Evolutionary conservation across 2,329 filamentous ascomycete species (phyloP), one percentile per base, ranked within the genome.

Genomic region (Talaromyces sp.): DNA sequence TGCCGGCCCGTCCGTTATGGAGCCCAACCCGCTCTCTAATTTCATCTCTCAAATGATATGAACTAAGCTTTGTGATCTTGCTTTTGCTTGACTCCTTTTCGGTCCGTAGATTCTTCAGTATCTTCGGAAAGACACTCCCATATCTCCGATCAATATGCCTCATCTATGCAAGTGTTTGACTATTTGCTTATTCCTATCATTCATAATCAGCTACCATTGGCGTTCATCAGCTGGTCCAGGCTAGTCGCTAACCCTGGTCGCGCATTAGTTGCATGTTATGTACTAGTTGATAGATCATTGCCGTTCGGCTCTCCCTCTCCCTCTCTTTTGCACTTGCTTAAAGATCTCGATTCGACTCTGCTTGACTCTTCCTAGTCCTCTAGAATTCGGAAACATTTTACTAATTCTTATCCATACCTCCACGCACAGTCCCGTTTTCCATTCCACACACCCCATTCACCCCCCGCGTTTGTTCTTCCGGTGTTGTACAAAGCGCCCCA

Each of bases 401-500:
- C 15, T 31, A 22, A 31, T 46, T 46, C 15, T 22, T 31, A 46
- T 31, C 17, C 25, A 5, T 17, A 28, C 43, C 43, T 46, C 43
- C 25, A 46, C 15, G 28, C n/a, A 31, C 22, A 33, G 33, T 35
- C 45, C 28, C 21, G n/a, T 33, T 48, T 48, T 48, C n/a, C n/a
- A 28, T 33, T 10, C 28, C n/a, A 19, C 41, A 28, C 22, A 28
- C 41, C 41, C 25, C 25, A 15, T 19, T 19, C 8, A 6, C 13
- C n/a, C 52, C 52, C 37, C 52, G 39, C 52, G 39, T 35, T 25
- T n/a, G 17, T 45, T 7, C 15, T 48, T 8, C 10, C 10, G 11
- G 8, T 48, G 45, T 25, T 45, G 52, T 36, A 43, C 52, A 40
- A 54, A 35, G 43, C n/a, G 8, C 45, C 51, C 37, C 52, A 19